A percentile compares a stretch with the other conserved stretches of the same genome.
These are phyloP conservation scores for Keithomyces neogunnii DNA, from an alignment of 2,329 filamentous ascomycete species.

Conservation along the genomic window DNA sequence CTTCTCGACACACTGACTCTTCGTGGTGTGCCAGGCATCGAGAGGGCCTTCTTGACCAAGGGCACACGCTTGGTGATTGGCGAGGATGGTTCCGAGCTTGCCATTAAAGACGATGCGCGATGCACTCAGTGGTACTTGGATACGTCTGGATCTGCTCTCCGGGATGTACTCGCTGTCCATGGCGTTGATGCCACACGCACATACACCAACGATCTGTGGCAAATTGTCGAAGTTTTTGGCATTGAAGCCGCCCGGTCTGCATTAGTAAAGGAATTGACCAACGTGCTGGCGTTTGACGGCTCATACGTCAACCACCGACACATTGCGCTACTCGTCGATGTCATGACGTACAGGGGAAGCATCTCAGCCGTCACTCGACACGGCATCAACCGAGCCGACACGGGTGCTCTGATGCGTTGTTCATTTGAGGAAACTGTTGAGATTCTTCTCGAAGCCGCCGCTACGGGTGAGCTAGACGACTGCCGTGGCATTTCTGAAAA, in stretches of 20 bases:
- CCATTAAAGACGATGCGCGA: conserved; percentile 61
- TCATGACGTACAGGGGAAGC: conserved; percentile 93
- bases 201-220: conserved; percentile 92
- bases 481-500: conserved; percentile 98
- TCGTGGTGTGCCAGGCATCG: conserved; percentile 81
- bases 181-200: conserved; percentile 82
- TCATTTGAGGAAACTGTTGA: conserved; percentile 99
- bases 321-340: conserved; percentile 87
- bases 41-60: conserved; percentile 87
- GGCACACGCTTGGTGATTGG: conserved; percentile 60
- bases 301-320: conserved; percentile 99
- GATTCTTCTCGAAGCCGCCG: conserved; percentile 91
- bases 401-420: conserved; percentile 96
- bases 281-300: conserved; percentile 95
- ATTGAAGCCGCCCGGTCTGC: conserved; percentile 90
- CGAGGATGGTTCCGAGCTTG: conserved; percentile 63
- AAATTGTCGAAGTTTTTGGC: conserved; percentile 89
- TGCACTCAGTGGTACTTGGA: conserved; percentile 96
- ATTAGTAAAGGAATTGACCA: conserved; percentile 78
- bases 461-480: conserved; percentile 90
- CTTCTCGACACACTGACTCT: conserved; percentile 85
- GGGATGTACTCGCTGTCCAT: conserved; percentile 73
- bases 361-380: conserved; percentile 96
- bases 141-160: conserved; percentile 82
- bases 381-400: conserved; percentile 96